These are phyloP conservation scores for Alnus rubra DNA, from an alignment of 306 rosid genomes.

Conservation along the genomic window DNA sequence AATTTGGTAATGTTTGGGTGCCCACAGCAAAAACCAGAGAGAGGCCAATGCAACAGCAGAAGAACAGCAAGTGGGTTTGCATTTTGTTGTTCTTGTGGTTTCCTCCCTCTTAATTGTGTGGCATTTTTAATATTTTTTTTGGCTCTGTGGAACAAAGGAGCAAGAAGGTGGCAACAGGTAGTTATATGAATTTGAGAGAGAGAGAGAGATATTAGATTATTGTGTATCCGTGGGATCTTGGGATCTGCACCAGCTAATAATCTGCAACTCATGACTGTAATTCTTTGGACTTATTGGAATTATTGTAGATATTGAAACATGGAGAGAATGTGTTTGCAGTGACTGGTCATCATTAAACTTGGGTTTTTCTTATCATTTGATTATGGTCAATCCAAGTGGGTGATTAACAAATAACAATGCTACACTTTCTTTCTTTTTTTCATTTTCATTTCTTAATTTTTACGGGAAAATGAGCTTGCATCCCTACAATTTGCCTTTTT, in stretches of 20 bases:
- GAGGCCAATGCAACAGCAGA: slow-evolving; percentile 52
- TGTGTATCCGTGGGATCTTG: slow-evolving; percentile 65
- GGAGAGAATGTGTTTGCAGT: slow-evolving; percentile 72
- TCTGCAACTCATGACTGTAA: slow-evolving; percentile 60
- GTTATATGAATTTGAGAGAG: slow-evolving; percentile 30
- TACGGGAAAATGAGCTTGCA: neutral
- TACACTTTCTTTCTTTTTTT: neutral
- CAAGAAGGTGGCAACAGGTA: slow-evolving; percentile 18
- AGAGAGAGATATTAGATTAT: slow-evolving; percentile 35
- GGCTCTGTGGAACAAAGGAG: slow-evolving; percentile 36
- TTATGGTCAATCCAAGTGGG: slow-evolving; percentile 56
- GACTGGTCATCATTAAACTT: slow-evolving; percentile 26
- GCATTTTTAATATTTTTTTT: slow-evolving; percentile 39
- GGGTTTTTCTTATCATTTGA: slow-evolving; percentile 31
- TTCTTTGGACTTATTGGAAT: slow-evolving; percentile 63
- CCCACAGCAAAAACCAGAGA: slow-evolving; percentile 47
- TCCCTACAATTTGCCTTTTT: neutral
- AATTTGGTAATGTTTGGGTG: slow-evolving; percentile 37
- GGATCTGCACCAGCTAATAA: slow-evolving; percentile 69
- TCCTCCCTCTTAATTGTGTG: slow-evolving; percentile 30
- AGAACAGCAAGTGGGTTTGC: slow-evolving; percentile 45
- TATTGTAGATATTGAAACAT: slow-evolving; percentile 68
- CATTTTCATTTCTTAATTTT: neutral
- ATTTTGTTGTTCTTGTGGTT: slow-evolving; percentile 44
- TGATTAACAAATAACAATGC: slow-evolving; percentile 23